Conservation (phyloP, 129 eudicot species). For the Flaveria linearis region DNA sequence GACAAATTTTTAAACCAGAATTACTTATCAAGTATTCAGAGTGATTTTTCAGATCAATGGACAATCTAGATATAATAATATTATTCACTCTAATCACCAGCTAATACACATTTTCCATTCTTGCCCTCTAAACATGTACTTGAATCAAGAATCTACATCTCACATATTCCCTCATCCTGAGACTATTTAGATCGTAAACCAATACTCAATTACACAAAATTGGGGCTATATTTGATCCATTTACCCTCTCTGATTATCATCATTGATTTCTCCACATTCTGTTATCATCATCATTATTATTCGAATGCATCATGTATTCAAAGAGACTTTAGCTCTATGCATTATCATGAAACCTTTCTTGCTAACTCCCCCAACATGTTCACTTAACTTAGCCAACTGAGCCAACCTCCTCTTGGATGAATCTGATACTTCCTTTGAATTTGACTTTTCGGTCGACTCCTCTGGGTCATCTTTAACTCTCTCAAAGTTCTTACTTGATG, state of each 20-base stretch:
- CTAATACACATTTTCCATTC: conserved; percentile 17
- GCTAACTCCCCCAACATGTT: conserved; percentile 66
- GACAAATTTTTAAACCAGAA: background rate
- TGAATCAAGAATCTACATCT: conserved; percentile 20
- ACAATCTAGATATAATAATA: background rate
- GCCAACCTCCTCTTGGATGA: conserved; percentile 73
- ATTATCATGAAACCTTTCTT: conserved; percentile 76
- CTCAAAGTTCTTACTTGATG: conserved; percentile 37
- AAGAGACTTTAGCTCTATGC: conserved; percentile 83
- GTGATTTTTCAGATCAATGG: conserved; percentile 9
- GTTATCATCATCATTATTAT: background rate
- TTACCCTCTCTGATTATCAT: conserved; percentile 6
- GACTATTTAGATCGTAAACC: conserved; percentile 19
- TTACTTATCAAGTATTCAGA: background rate
- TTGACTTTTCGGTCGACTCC: conserved; percentile 37
- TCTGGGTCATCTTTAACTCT: conserved; percentile 39
- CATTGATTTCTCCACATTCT: background rate
- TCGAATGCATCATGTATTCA: conserved; percentile 16
- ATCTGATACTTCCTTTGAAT: conserved; percentile 45
- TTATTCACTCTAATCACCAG: conserved; percentile 2
- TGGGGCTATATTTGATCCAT: conserved; percentile 9
- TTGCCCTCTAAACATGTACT: conserved; percentile 14
- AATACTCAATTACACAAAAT: conserved; percentile 24
- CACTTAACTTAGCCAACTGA: conserved; percentile 74
- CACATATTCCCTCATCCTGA: conserved; percentile 1